Base-by-base conservation (phyloP, 805 yeast species). In the Yarrowia phangngaensis region DNA sequence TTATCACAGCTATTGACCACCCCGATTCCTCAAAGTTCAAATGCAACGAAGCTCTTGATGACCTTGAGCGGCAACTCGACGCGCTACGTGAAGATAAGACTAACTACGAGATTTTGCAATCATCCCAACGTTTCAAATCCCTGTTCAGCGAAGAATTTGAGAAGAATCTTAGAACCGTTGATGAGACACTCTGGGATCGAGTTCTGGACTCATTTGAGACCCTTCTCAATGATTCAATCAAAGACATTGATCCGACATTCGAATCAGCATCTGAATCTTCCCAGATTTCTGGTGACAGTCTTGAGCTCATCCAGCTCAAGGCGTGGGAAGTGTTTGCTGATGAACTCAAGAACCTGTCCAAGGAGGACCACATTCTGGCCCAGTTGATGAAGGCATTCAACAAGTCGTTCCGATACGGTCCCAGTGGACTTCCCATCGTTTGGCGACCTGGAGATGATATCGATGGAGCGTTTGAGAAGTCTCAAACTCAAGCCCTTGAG, bases 311-410 rank as follows among this genome's bases (percentile, higher is more conserved):
- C 28, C 68, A 72, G 33, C 70, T 68, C 55, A 64, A 68, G 24
- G 74, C 85, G 3, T 90, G 97, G 97, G 62, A 66, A 22, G 66
- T 70, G 19, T 76, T 88, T 53, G 72, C 78, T 52, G 72, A 70
- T 8, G 69, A 76, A 19, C 70, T 83, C 34, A 80, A 74, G 56
- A 83, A 82, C 50, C 73, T 75, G 55, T 64, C 84, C 40, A 73
- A 78, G 20, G 82, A 78, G 52, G 95, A 84, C 47, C 77, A 74
- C 15, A 75, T 84, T 6, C 70, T 82, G 2, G 69, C 72, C 47
- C 72, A 86, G 19, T 65, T 90, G 60, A 79, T 85, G 60, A 94
- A 85, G 52, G 70, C 77, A 52, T 90, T 92, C 67, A 97, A 90
- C 57, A 85, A 80, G 51, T 70, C 66, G 32, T 90, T 92, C 69